Conservation (phyloP, 306 rosid species). For the Castanospermum australe region DNA sequence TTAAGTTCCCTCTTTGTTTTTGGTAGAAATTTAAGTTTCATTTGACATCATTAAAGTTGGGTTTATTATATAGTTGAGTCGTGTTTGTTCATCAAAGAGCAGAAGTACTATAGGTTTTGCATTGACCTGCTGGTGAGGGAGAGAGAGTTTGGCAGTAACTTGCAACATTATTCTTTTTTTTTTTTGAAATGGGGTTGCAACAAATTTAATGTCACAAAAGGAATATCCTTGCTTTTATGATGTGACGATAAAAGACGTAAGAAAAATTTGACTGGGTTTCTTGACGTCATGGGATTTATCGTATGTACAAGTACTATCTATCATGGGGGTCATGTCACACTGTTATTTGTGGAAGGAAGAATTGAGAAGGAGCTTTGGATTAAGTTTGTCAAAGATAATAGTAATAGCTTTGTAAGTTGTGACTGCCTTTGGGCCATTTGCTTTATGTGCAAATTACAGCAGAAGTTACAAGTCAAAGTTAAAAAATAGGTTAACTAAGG, state of each 20-base stretch:
- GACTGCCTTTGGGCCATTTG: not conserved
- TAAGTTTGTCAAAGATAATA: slow-evolving; percentile 1
- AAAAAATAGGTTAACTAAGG: not conserved
- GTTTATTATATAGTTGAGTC: not conserved
- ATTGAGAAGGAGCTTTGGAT: not conserved
- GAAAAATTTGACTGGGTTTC: not conserved
- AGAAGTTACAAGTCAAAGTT: not conserved
- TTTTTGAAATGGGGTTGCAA: not conserved
- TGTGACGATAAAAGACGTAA: not conserved
- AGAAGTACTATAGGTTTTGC: not conserved
- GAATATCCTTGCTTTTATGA: not conserved
- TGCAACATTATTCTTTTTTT: not conserved
- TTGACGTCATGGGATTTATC: not conserved
- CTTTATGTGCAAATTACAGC: slow-evolving; percentile 9
- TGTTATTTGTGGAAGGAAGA: not conserved
- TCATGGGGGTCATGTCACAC: not conserved
- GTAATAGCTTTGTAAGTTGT: not conserved
- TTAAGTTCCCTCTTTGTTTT: too few relatives aligned
- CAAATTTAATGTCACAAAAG: not conserved
- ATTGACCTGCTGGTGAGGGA: not conserved
- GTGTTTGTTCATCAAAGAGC: not conserved
- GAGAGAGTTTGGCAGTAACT: not conserved
- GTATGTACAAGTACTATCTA: not conserved
- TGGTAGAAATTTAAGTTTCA: not conserved
- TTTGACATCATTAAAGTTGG: not conserved